A percentile compares a stretch with the other conserved stretches of the same genome.
Evolutionary conservation across 139 green algal genomes (phyloP).

Genomic region (Monoraphidium neglectum): DNA sequence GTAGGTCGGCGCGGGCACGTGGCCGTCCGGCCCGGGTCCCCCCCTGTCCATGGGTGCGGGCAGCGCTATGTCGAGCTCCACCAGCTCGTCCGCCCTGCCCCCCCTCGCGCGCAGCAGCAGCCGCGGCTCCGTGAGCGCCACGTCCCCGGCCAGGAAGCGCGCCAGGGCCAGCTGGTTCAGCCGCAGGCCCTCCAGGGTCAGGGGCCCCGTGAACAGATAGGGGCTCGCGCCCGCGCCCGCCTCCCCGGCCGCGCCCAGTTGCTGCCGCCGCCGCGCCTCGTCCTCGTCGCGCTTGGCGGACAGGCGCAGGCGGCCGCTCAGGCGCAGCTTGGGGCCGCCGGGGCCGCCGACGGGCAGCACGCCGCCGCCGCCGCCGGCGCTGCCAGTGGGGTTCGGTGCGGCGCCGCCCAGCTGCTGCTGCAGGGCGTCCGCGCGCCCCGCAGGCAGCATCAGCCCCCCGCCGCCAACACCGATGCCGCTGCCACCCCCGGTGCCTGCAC

Average conservation of each 20-base stretch:
- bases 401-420: too few relatives aligned
- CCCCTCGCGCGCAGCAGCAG: constrained; percentile 33
- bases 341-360: not conserved
- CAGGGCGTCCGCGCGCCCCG: too few relatives aligned
- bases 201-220: constrained; percentile 39
- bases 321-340: constrained; percentile 5
- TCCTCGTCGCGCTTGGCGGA: constrained; percentile 3
- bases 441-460: not conserved
- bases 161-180: constrained; percentile 58
- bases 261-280: constrained; percentile 5
- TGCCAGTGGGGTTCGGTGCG: too few relatives aligned
- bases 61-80: constrained; percentile 75
- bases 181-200: constrained; percentile 42
- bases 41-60: constrained; percentile 5
- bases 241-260: not conserved
- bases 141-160: constrained; percentile 24
- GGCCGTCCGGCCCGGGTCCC: constrained; percentile 11
- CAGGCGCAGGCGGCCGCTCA: constrained; percentile 9
- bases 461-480: not conserved
- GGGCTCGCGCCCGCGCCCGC: not conserved
- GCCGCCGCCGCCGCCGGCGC: constrained; percentile 7
- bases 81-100: constrained; percentile 50
- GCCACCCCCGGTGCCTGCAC: constrained; percentile 4
- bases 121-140: constrained; percentile 27
- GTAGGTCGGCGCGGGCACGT: constrained; percentile 9